A percentile compares a stretch with the other conserved stretches of the same genome.
phyloP scores from a whole-genome alignment of 441 rosid genomes.

The Manihot esculenta region DNA sequence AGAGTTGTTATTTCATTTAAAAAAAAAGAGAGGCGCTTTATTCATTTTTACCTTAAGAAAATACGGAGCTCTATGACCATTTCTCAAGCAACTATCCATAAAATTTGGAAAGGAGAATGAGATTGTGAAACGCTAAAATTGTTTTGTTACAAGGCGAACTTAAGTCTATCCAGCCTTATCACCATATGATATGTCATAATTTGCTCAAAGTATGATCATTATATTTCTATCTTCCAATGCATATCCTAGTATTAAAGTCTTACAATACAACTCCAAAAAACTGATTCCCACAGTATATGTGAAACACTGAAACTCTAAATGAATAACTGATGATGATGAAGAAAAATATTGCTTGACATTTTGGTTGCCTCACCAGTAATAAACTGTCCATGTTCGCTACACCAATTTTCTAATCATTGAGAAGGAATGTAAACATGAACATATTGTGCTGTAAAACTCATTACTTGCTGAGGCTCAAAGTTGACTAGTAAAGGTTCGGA shows the following conservation, averaged over 20 bases:
- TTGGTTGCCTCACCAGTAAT: neutral
- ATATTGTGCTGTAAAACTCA: neutral
- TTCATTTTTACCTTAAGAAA: neutral
- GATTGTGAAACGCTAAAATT: neutral
- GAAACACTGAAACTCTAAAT: no score
- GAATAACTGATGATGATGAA: no score
- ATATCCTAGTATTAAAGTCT: neutral
- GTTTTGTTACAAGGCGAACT: neutral
- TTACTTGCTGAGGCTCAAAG: neutral
- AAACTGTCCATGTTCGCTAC: neutral
- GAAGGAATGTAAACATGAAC: neutral
- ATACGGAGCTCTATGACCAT: no score
- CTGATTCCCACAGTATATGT: neutral
- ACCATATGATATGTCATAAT: neutral
- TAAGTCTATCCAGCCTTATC: neutral
- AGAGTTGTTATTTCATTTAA: no score
- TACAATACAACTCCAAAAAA: neutral
- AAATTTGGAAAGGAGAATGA: neutral
- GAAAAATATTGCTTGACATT: neutral
- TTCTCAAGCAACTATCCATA: neutral
- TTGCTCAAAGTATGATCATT: slow-evolving; percentile 3
- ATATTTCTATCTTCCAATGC: neutral
- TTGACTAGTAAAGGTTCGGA: neutral
- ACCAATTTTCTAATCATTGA: neutral
- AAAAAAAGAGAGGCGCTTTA: no score